A percentile compares a stretch with the other conserved stretches of the same genome.
Conservation (phyloP, 2,329 filamentous ascomycete species). For the Biscogniauxia mediterranea region DNA sequence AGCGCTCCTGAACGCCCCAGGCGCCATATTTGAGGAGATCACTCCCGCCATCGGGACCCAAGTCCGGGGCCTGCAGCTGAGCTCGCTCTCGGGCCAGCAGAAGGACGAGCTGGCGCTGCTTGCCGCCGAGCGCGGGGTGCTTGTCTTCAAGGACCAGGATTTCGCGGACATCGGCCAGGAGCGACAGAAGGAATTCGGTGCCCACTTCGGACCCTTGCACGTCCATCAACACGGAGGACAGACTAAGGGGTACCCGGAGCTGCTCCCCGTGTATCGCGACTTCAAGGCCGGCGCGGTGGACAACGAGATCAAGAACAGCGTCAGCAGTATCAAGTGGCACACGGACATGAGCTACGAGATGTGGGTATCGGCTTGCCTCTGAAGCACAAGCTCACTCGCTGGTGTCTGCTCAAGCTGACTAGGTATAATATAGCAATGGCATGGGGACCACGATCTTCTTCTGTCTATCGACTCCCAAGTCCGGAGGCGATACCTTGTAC, state of each 20-base stretch:
- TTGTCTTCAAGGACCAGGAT: slow-evolving; percentile 24
- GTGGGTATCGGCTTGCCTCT: slow-evolving; percentile 2
- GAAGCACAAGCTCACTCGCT: too few species aligned
- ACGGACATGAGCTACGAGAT: slow-evolving; percentile 25
- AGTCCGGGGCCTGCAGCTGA: slow-evolving; percentile 24
- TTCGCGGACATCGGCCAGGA: slow-evolving; percentile 19
- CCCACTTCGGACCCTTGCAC: slow-evolving; percentile 20
- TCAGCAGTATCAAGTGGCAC: slow-evolving; percentile 28
- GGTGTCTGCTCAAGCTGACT: background rate
- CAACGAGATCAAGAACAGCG: slow-evolving; percentile 24
- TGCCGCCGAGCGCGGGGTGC: slow-evolving; percentile 30
- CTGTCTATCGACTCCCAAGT: slow-evolving; percentile 18
- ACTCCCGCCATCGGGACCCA: slow-evolving; percentile 20
- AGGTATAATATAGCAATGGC: slow-evolving; percentile 7
- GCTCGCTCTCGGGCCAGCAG: slow-evolving; percentile 18
- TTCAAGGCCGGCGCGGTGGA: slow-evolving; percentile 20
- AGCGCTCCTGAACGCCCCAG: slow-evolving; percentile 8
- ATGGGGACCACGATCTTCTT: slow-evolving; percentile 25
- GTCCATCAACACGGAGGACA: slow-evolving; percentile 13
- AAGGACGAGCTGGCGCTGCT: slow-evolving; percentile 29
- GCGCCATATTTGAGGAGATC: slow-evolving; percentile 10
- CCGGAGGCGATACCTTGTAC: slow-evolving; percentile 23
- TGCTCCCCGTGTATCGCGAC: slow-evolving; percentile 12
- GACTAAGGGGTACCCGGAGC: slow-evolving; percentile 8
- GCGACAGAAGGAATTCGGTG: slow-evolving; percentile 18